Percentiles rank a stretch among this genome's conserved stretches.
These are phyloP conservation scores for Cutaneotrichosporon daszewskae DNA, from an alignment of 1,284 basidiomycete species.

Conservation along the genomic window DNA sequence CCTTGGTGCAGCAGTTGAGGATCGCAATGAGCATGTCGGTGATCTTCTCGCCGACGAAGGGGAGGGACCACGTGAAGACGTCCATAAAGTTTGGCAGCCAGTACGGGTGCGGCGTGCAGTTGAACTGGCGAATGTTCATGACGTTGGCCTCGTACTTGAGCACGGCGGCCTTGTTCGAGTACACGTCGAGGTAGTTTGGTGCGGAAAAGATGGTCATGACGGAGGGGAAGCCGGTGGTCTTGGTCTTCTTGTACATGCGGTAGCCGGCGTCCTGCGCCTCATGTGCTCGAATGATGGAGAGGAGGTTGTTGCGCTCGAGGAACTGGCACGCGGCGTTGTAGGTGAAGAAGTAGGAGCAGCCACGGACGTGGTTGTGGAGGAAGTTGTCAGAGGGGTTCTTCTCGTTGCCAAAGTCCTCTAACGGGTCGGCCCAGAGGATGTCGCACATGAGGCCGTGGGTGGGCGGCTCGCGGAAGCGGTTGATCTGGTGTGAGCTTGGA, in stretches of 20 bases:
- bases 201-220: conserved; percentile 97
- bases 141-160: conserved; percentile 96
- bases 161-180: conserved; percentile 94
- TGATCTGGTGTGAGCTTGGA: conserved; percentile 55
- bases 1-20: conserved; percentile 87
- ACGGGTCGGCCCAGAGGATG: conserved; percentile 88
- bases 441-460: conserved; percentile 94
- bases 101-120: conserved; percentile 91
- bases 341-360: conserved; percentile 96
- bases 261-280: conserved; percentile 95
- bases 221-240: conserved; percentile 81
- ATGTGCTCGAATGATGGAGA: conserved; percentile 92
- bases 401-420: conserved; percentile 89
- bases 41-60: conserved; percentile 97
- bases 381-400: conserved; percentile 74
- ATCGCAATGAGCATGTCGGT: conserved; percentile 96
- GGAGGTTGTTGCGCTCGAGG: conserved; percentile 83
- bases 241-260: conserved; percentile 95
- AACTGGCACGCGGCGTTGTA: conserved; percentile 91
- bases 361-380: conserved; percentile 86
- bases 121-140: conserved; percentile 85
- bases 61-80: conserved; percentile 97
- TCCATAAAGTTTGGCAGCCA: conserved; percentile 99
- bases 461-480: conserved; percentile 90
- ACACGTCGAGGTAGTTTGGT: conserved; percentile 92